A percentile compares a stretch with the other conserved stretches of the same genome.
Evolutionary conservation across 352 stramenopile species (phyloP).

Genomic region (Globisporangium abappressorium): DNA sequence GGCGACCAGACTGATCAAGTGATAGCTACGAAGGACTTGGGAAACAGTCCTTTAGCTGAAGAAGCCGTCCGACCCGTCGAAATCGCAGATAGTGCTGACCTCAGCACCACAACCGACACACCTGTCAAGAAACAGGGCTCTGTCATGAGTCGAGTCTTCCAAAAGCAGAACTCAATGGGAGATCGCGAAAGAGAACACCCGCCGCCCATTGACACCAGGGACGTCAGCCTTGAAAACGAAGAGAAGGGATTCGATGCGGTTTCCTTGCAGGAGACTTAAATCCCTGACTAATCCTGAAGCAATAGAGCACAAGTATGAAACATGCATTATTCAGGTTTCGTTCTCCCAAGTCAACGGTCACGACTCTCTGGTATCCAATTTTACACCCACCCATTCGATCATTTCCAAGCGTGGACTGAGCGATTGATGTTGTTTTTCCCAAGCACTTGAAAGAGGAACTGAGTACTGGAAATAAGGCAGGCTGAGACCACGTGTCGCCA

Average conservation of each 20-base stretch:
- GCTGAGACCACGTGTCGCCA: too few species aligned
- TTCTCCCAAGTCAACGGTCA: background rate
- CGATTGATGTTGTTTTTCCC: background rate
- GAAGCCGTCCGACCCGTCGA: background rate
- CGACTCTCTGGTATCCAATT: background rate
- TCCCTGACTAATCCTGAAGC: background rate
- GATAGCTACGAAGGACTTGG: background rate
- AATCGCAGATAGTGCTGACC: background rate
- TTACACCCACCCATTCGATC: background rate
- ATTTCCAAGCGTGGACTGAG: background rate
- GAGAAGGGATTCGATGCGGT: background rate
- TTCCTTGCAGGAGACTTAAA: background rate
- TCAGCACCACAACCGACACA: background rate
- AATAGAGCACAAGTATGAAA: background rate
- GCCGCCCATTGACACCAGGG: background rate
- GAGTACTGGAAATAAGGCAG: background rate
- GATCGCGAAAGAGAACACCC: background rate
- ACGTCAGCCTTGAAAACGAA: background rate
- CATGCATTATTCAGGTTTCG: background rate
- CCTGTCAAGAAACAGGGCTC: constrained; percentile 16
- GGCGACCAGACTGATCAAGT: background rate
- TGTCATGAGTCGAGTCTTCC: constrained; percentile 31
- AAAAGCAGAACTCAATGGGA: background rate
- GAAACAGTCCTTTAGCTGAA: background rate
- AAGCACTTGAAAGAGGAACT: too few species aligned